Conservation (phyloP, 1,139 yeast genomes). For the Sugiyamaella novakii region DNA sequence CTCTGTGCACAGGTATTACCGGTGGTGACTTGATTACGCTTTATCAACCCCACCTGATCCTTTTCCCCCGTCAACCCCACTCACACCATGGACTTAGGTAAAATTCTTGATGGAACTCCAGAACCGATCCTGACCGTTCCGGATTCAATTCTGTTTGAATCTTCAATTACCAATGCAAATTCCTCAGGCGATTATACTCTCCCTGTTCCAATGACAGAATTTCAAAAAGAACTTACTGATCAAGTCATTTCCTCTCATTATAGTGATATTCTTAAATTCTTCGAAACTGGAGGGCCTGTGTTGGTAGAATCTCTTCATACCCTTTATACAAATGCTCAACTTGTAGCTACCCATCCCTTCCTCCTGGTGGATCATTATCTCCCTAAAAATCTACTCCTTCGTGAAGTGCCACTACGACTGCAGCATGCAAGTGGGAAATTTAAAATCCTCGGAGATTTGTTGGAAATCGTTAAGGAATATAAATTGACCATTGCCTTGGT, state of each 20-base stretch:
- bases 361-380: conserved; percentile 78
- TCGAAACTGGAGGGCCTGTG: conserved; percentile 62
- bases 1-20: too few relatives aligned
- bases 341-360: conserved; percentile 88
- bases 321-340: conserved; percentile 70
- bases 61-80: too few relatives aligned
- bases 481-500: conserved; percentile 53
- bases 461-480: conserved; percentile 45
- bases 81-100: conserved; percentile 71
- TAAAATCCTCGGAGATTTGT: conserved; percentile 59
- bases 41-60: too few relatives aligned
- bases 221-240: conserved; percentile 89
- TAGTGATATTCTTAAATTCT: conserved; percentile 83
- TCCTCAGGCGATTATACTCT: conserved; percentile 72
- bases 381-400: conserved; percentile 77
- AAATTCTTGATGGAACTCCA: conserved; percentile 80
- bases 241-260: conserved; percentile 90
- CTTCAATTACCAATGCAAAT: conserved; percentile 31
- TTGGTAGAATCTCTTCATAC: conserved; percentile 62
- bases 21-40: too few relatives aligned
- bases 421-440: conserved; percentile 89
- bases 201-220: conserved; percentile 85
- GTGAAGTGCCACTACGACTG: conserved; percentile 73
- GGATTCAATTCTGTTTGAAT: conserved; percentile 36
- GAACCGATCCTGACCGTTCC: conserved; percentile 66